Evolutionary conservation across 2,329 filamentous ascomycete genomes (phyloP), one percentile per base, ranked within the genome.

Genomic region (Penicillium olsonii): DNA sequence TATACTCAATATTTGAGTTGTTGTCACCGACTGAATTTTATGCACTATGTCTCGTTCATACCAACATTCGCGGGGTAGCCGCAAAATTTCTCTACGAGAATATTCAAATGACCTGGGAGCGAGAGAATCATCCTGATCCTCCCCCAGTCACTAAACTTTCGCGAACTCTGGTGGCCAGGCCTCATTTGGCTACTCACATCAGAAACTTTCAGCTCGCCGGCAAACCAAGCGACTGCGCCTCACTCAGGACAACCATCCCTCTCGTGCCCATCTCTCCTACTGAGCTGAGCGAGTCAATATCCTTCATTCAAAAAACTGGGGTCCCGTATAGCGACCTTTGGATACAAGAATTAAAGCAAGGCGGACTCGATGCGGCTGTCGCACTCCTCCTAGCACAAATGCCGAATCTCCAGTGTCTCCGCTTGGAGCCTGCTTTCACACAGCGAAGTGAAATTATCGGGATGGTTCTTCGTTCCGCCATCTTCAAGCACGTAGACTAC

Each of bases 381-480:
- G 46, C 59, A 5, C 55, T 63, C 20, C 29, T 63, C n/a, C 37
- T 62, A 38, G 34, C 54, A 37, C 54, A 56, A 39, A 37, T 61
- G 1, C 43, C 42, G 2, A 60, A 45, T 39, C 43, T 62, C 31
- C 49, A 37, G 33, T 22, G 9, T 42, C 50, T 63, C 10, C 42
- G 50, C 14, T 50, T 62, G 5, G 44, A 26, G 27, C 2, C 19
- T 14, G 41, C 26, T 22, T 56, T 56, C 17, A 44, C 38, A 6
- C 42, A 27, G 46, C n/a, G 50, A 15, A 55, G 19, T 47, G 12
- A 18, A n/a, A 12, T 57, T n/a, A 24, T 54, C 19, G 50, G 50
- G 5, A 54, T 53, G 50, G 15, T 57, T 11, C 40, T 59, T 22
- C 40, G 37, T 15, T 55, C 48, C 14, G 42, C 48, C 11, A 39